A percentile compares a stretch with the other conserved stretches of the same genome.
These are phyloP conservation scores for Leccinum boreale DNA, from an alignment of 768 basidiomycete species.

Conservation along the genomic window DNA sequence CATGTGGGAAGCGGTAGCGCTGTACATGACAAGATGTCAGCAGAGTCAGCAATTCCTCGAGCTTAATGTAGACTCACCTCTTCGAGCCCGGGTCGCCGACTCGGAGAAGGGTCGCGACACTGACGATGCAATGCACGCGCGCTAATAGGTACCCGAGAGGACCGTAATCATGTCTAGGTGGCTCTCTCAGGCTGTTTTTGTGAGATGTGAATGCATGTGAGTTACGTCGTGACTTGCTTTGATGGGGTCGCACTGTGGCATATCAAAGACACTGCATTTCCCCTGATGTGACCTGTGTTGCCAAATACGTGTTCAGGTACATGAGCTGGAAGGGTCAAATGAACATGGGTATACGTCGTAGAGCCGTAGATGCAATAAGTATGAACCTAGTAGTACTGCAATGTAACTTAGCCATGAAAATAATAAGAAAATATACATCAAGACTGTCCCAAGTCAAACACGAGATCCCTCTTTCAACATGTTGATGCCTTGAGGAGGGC, in stretches of 20 bases:
- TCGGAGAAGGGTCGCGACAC: neutral
- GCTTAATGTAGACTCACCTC: conserved; percentile 4
- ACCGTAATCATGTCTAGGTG: neutral
- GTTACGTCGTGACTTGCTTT: neutral
- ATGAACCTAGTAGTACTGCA: neutral
- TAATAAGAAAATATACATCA: conserved; percentile 6
- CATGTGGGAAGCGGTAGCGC: conserved; percentile 9
- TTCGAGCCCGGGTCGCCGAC: neutral
- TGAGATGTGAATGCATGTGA: neutral
- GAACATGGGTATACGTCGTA: conserved; percentile 3
- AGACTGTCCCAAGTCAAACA: neutral
- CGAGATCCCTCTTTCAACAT: conserved; percentile 10
- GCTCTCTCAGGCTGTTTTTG: neutral
- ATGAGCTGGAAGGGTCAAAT: neutral
- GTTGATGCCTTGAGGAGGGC: neutral
- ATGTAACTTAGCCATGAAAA: conserved; percentile 2
- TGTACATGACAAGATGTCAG: neutral
- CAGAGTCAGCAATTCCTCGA: neutral
- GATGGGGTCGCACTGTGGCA: neutral
- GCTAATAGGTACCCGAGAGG: neutral
- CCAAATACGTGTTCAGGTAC: neutral
- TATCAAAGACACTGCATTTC: conserved; percentile 1
- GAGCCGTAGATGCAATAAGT: conserved; percentile 7
- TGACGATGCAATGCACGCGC: neutral
- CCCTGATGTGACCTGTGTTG: neutral